A percentile compares a stretch with the other conserved stretches of the same genome.
Evolutionary conservation across 148 eudicot genomes (phyloP).

Genomic region (Camellia lanceoleosa): DNA sequence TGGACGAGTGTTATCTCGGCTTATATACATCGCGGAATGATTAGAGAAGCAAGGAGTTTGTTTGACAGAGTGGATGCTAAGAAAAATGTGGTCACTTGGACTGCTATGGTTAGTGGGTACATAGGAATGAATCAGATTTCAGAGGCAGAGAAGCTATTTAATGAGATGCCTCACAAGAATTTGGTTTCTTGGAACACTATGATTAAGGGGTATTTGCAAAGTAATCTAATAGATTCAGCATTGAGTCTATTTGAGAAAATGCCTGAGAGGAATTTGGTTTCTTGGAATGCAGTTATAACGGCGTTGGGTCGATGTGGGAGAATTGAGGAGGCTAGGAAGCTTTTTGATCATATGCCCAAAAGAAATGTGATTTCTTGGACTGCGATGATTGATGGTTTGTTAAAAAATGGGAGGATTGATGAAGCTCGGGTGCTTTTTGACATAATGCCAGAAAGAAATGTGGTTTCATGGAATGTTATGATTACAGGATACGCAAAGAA

Average conservation of each 20-base stretch:
- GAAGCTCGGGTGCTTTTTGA: slow-evolving; percentile 26
- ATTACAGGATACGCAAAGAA: slow-evolving; percentile 25
- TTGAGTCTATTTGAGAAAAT: slow-evolving; percentile 21
- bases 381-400: slow-evolving; percentile 21
- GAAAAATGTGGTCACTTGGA: slow-evolving; percentile 47
- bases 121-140: slow-evolving; percentile 17
- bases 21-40: slow-evolving; percentile 22
- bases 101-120: slow-evolving; percentile 41
- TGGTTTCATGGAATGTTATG: slow-evolving; percentile 30
- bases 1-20: slow-evolving; percentile 23
- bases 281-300: slow-evolving; percentile 19
- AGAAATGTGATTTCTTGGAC: slow-evolving; percentile 28
- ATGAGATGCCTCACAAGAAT: slow-evolving; percentile 31
- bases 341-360: slow-evolving; percentile 25
- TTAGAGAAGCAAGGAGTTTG: slow-evolving; percentile 31
- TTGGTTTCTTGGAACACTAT: slow-evolving; percentile 30
- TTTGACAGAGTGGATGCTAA: slow-evolving; percentile 33
- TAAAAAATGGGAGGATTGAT: slow-evolving; percentile 23
- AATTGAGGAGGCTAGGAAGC: slow-evolving; percentile 19
- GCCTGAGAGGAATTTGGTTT: slow-evolving; percentile 25
- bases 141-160: slow-evolving; percentile 33
- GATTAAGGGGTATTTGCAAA: slow-evolving; percentile 26
- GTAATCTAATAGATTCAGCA: slow-evolving; percentile 17
- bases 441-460: slow-evolving; percentile 20
- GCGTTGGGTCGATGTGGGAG: slow-evolving; percentile 23